Base-by-base conservation (phyloP, 345 rosid species). In the Erodium maritimum region DNA sequence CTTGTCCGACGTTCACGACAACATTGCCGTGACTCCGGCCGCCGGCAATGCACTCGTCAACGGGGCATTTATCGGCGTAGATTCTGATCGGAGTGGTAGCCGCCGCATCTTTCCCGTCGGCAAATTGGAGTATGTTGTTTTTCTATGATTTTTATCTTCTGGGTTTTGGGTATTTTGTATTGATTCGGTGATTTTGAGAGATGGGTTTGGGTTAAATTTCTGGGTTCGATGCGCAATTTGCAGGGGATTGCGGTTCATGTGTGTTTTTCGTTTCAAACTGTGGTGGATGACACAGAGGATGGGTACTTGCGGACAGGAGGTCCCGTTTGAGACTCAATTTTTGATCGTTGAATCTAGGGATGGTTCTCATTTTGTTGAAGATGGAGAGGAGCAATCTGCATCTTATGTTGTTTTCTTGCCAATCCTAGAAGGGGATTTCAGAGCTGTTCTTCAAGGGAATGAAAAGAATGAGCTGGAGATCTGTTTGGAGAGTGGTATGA, bases 271-370 rank as follows among this genome's bases (percentile, higher is more conserved):
- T 17, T 84, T 81, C 80, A 84, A 81, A 60, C 42, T 84, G 67
- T 84, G 90, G 90, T 84, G 90, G 90, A 84, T 84, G 87, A 79
- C 90, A 13, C 90, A 84, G 63, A 79, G 85, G 68, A 84, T 81
- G 80, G 87, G 87, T 19, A 72, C 19, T 65, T 69, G 66, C 48
- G 87, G 87, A 4, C 68, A 46, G 51, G 87, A 84, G 19, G 77
- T 84, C 19, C 90, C 90, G 10, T 77, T 70, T 56, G 90, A 84
- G 78, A 81, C 87, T 17, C 87, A 84, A 52, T 84, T 81, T 69
- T 25, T 84, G 72, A 29, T 84, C 17, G 79, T 77, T 4, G 87
- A 84, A 67, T 68, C 77, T 1, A 53, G 61, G 1, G 77, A 68
- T 17, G 83, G 79, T 17, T 77, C 83, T 55, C 68, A 73, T 55